phyloP scores from a whole-genome alignment of 768 basidiomycete genomes.

The Boletus eberwhitei region DNA sequence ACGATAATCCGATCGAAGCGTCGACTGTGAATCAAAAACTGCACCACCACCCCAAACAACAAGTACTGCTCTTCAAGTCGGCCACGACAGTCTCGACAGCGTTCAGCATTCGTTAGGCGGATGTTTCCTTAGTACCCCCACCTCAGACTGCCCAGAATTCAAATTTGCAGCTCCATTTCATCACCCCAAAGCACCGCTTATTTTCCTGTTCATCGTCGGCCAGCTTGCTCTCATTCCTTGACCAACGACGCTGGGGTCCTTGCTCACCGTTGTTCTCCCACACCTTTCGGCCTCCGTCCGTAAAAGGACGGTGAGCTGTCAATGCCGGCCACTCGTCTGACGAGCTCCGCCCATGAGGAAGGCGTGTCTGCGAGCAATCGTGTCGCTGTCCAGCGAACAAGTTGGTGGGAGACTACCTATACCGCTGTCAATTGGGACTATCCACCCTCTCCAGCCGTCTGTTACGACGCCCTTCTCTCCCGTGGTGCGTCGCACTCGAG shows the following conservation, averaged over 20 bases:
- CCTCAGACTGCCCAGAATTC: background rate
- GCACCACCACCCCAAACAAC: background rate
- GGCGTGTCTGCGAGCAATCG: background rate
- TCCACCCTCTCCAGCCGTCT: constrained; percentile 11
- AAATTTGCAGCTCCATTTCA: background rate
- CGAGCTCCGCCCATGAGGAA: constrained; percentile 3
- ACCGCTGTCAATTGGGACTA: constrained; percentile 21
- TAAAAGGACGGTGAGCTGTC: constrained; percentile 6
- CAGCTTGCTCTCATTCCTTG: background rate
- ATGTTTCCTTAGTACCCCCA: background rate
- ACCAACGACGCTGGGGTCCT: background rate
- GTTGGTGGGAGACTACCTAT: constrained; percentile 13
- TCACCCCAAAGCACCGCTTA: background rate
- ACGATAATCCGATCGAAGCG: constrained; percentile 24
- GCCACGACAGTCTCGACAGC: background rate
- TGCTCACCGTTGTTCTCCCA: background rate
- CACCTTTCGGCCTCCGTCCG: background rate
- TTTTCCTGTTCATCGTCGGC: background rate
- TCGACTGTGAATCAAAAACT: constrained; percentile 14
- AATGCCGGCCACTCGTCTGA: constrained; percentile 15
- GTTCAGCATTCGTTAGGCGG: background rate
- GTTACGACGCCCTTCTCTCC: constrained; percentile 21
- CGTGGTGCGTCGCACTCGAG: constrained; percentile 28
- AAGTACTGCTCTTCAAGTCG: background rate
- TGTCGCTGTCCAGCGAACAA: constrained; percentile 1